A percentile compares a stretch with the other conserved stretches of the same genome.
Conservation (phyloP, 192 early-diverging fungal genomes). For the Phycomyces blakesleeanus region DNA sequence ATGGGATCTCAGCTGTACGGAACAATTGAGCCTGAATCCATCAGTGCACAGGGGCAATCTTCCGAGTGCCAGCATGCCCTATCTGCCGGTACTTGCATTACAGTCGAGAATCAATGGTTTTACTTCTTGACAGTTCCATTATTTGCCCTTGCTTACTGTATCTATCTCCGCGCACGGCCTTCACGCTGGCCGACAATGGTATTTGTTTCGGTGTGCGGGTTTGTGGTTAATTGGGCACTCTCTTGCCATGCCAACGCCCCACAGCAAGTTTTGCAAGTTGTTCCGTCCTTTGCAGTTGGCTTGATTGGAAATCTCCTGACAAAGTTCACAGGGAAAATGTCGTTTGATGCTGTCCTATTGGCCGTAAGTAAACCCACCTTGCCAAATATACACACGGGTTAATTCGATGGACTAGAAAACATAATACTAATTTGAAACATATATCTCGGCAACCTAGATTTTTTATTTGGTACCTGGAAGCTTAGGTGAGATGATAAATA, state of each 20-base stretch:
- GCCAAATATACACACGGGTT: neutral
- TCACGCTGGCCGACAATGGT: constrained; percentile 74
- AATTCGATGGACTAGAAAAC: neutral
- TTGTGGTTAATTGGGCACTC: constrained; percentile 57
- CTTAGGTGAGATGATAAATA: constrained; percentile 17
- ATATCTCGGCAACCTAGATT: neutral
- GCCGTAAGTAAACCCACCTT: constrained; percentile 46
- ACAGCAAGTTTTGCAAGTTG: constrained; percentile 57
- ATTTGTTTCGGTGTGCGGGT: constrained; percentile 63
- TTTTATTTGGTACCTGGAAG: constrained; percentile 32
- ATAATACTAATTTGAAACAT: constrained; percentile 5
- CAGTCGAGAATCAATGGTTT: constrained; percentile 26
- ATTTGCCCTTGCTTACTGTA: constrained; percentile 45
- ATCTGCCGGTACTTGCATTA: constrained; percentile 2
- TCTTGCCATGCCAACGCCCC: constrained; percentile 47
- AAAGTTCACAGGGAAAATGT: constrained; percentile 65
- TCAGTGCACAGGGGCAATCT: constrained; percentile 8
- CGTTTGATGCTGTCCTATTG: constrained; percentile 79
- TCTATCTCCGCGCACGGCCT: constrained; percentile 44
- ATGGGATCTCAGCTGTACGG: constrained; percentile 39
- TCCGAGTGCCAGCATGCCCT: neutral
- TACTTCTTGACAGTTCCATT: constrained; percentile 49
- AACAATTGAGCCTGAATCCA: constrained; percentile 8
- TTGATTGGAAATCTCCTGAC: constrained; percentile 75
- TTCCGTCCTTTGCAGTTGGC: constrained; percentile 78